These are phyloP conservation scores for Fusarium azukiicola DNA, from an alignment of 2,329 filamentous ascomycete species.

Conservation along the genomic window DNA sequence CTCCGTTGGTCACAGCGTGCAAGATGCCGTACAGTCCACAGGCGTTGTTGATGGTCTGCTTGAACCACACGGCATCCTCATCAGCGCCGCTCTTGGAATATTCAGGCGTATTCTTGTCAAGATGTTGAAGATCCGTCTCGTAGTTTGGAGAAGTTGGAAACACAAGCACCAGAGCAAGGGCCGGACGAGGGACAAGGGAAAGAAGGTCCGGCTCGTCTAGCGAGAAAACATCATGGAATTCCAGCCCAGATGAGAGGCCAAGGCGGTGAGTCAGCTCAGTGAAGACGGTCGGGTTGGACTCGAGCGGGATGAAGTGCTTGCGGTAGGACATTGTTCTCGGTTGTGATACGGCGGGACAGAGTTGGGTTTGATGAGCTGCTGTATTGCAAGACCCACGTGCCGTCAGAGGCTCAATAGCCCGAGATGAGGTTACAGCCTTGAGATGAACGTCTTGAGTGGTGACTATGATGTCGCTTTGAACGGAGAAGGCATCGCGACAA, in stretches of 20 bases:
- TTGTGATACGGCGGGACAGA: neutral
- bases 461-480: too few species aligned
- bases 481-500: too few species aligned
- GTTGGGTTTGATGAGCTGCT: too few species aligned
- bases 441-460: too few species aligned
- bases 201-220: constrained; percentile 88
- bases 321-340: too few species aligned
- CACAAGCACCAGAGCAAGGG: constrained; percentile 90
- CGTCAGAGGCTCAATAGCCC: too few species aligned
- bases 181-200: constrained; percentile 89
- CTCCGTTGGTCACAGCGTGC: constrained; percentile 76
- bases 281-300: constrained; percentile 88
- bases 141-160: constrained; percentile 89
- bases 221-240: constrained; percentile 92
- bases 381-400: too few species aligned
- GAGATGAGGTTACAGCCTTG: too few species aligned
- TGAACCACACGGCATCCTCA: constrained; percentile 82
- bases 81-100: constrained; percentile 26
- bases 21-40: constrained; percentile 85
- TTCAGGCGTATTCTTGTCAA: constrained; percentile 6
- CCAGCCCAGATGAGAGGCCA: constrained; percentile 84
- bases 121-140: constrained; percentile 69
- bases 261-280: constrained; percentile 87
- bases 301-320: neutral
- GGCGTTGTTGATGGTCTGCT: constrained; percentile 86